These are phyloP conservation scores for Candida adriatica DNA, from an alignment of 805 yeast genomes.

Conservation along the genomic window DNA sequence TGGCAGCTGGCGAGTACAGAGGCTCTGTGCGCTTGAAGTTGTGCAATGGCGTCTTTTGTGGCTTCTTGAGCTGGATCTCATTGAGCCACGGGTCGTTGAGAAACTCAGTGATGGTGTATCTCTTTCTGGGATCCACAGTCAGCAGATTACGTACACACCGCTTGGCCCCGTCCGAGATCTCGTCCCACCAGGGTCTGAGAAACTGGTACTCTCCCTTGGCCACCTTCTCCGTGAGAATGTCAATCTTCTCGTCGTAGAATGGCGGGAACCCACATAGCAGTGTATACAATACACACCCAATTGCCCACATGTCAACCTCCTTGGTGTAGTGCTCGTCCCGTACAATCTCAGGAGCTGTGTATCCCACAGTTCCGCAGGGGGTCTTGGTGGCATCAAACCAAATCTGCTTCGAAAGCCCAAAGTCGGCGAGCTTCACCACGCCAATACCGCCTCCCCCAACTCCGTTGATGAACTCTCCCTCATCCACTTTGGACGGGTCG, in stretches of 20 bases:
- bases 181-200: conserved; percentile 86
- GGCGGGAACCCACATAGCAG: conserved; percentile 90
- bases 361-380: conserved; percentile 98
- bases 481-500: conserved; percentile 71
- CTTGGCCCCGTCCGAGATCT: conserved; percentile 64
- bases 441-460: conserved; percentile 95
- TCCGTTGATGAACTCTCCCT: conserved; percentile 74
- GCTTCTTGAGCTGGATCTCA: conserved; percentile 18
- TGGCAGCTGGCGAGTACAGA: conserved; percentile 63
- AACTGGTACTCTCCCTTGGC: conserved; percentile 68
- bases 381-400: conserved; percentile 80
- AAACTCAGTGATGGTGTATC: conserved; percentile 64
- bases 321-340: conserved; percentile 88
- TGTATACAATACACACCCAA: conserved; percentile 93
- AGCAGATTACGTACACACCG: conserved; percentile 58
- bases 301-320: conserved; percentile 98
- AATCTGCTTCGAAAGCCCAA: conserved; percentile 87
- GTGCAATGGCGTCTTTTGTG: conserved; percentile 12
- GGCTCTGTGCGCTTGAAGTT: conserved; percentile 23
- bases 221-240: conserved; percentile 61
- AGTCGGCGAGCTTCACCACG: conserved; percentile 83
- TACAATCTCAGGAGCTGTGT: conserved; percentile 97
- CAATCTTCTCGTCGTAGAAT: conserved; percentile 60
- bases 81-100: conserved; percentile 66
- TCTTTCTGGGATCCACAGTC: conserved; percentile 59